Evolutionary conservation across 2,329 filamentous ascomycete species (phyloP).

Genomic region (Hypomyces rosellus): DNA sequence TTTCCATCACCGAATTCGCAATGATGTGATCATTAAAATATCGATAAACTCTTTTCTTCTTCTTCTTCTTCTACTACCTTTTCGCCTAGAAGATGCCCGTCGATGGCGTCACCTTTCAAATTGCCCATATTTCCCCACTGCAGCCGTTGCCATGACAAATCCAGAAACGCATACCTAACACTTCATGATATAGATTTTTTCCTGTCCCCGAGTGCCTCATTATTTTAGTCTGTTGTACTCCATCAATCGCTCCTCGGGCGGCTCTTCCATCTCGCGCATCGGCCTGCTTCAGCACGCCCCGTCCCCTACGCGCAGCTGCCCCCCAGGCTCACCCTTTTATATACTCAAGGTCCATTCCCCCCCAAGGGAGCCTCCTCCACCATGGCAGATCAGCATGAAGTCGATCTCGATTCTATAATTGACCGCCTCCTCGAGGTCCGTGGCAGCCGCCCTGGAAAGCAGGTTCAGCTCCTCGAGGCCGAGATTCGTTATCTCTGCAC

Average conservation of each 20-base stretch:
- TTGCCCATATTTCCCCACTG: too few species aligned
- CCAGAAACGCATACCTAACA: too few species aligned
- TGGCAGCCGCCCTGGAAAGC: conserved; percentile 95
- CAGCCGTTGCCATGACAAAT: too few species aligned
- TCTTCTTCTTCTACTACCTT: too few species aligned
- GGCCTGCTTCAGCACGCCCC: conserved; percentile 21
- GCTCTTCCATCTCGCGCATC: conserved; percentile 23
- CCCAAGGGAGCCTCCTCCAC: conserved; percentile 29
- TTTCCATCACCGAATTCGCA: conserved; percentile 1
- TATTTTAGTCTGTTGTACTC: conserved; percentile 27
- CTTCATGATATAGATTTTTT: not conserved
- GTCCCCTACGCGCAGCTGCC: conserved; percentile 18
- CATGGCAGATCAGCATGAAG: conserved; percentile 70
- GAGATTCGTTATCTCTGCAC: conserved; percentile 98
- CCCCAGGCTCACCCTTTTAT: conserved; percentile 23
- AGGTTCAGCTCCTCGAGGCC: conserved; percentile 91
- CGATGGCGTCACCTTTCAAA: not conserved
- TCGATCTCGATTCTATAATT: conserved; percentile 99
- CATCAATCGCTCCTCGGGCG: conserved; percentile 23
- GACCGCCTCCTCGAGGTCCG: conserved; percentile 95
- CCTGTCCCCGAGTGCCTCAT: conserved; percentile 12
- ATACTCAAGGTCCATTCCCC: conserved; percentile 30
- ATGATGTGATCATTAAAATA: not conserved
- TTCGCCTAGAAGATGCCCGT: not conserved
- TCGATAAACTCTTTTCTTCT: too few species aligned